Conservation (phyloP, 192 early-diverging fungal genomes). For the Chytriomyces hyalinus region DNA sequence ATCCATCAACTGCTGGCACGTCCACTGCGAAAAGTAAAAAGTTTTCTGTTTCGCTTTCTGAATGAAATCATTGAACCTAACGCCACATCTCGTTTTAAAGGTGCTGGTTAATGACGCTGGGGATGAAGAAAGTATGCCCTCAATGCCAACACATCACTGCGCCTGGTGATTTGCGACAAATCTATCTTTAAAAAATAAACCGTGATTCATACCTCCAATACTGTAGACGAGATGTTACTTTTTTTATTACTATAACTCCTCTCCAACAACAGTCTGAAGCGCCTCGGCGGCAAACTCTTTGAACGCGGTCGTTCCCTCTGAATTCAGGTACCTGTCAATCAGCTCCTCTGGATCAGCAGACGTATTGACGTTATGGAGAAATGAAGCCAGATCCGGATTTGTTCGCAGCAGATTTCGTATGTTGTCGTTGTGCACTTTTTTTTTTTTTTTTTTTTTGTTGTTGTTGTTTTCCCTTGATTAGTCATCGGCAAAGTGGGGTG, state of each 20-base stretch:
- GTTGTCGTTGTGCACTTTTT: neutral
- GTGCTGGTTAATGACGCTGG: constrained; percentile 86
- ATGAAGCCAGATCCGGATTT: neutral
- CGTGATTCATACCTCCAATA: no score
- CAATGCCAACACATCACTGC: constrained; percentile 87
- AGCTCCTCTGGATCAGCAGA: neutral
- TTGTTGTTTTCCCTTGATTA: neutral
- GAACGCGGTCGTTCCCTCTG: neutral
- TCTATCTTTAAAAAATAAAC: constrained; percentile 71
- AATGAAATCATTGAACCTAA: neutral
- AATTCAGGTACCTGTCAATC: neutral
- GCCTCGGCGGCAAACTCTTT: constrained; percentile 1
- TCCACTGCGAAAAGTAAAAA: constrained; percentile 75
- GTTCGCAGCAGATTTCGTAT: neutral
- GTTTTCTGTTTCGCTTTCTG: constrained; percentile 5
- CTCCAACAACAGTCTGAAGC: neutral
- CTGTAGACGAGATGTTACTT: no score
- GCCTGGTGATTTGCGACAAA: constrained; percentile 77
- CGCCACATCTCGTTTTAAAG: constrained; percentile 5
- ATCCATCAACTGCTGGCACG: constrained; percentile 91
- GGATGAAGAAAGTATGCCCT: constrained; percentile 87
- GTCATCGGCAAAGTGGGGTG: neutral
- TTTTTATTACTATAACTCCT: constrained; percentile 10
- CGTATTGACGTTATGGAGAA: constrained; percentile 4
- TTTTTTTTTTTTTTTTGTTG: no score